phyloP scores from a whole-genome alignment of 768 basidiomycete genomes.

The Dioszegia crocea region DNA sequence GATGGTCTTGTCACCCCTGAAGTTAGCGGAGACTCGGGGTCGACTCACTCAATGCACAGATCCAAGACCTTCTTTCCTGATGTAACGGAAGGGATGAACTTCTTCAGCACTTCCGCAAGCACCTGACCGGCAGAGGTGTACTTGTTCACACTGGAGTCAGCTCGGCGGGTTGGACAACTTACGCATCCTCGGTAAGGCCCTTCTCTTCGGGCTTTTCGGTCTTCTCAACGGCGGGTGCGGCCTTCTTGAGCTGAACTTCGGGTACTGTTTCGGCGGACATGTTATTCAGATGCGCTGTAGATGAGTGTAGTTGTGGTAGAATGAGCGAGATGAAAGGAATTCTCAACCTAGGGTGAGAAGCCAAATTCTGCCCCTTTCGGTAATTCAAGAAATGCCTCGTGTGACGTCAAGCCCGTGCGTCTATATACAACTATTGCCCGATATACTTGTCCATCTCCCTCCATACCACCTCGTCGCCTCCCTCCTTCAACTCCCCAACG shows the following conservation, averaged over 20 bases:
- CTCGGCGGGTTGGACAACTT: slow-evolving; percentile 11
- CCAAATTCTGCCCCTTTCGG: slow-evolving; percentile 3
- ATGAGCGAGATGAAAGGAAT: slow-evolving; percentile 7
- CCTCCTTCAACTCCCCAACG: slow-evolving; percentile 30
- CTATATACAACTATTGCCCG: slow-evolving; percentile 12
- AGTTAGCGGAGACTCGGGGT: neutral
- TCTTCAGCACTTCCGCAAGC: slow-evolving; percentile 75
- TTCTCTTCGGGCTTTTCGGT: slow-evolving; percentile 43
- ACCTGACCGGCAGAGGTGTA: slow-evolving; percentile 86
- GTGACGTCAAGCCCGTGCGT: neutral
- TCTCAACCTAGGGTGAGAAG: neutral
- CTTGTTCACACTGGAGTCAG: slow-evolving; percentile 48
- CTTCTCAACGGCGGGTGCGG: slow-evolving; percentile 28
- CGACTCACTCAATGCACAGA: slow-evolving; percentile 66
- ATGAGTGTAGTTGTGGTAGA: neutral
- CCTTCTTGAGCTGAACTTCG: slow-evolving; percentile 43
- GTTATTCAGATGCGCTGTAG: no score
- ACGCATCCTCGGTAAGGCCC: slow-evolving; percentile 49
- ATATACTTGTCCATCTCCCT: slow-evolving; percentile 34
- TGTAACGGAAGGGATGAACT: slow-evolving; percentile 67
- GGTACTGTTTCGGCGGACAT: slow-evolving; percentile 27
- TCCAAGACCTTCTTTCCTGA: slow-evolving; percentile 83
- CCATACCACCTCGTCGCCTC: slow-evolving; percentile 30
- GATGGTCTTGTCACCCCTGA: slow-evolving; percentile 78
- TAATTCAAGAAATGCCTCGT: neutral